Percentiles rank a stretch among this genome's conserved stretches.
phyloP scores from a whole-genome alignment of 2,329 filamentous ascomycete genomes.

The Neodidymelliopsis sp. region DNA sequence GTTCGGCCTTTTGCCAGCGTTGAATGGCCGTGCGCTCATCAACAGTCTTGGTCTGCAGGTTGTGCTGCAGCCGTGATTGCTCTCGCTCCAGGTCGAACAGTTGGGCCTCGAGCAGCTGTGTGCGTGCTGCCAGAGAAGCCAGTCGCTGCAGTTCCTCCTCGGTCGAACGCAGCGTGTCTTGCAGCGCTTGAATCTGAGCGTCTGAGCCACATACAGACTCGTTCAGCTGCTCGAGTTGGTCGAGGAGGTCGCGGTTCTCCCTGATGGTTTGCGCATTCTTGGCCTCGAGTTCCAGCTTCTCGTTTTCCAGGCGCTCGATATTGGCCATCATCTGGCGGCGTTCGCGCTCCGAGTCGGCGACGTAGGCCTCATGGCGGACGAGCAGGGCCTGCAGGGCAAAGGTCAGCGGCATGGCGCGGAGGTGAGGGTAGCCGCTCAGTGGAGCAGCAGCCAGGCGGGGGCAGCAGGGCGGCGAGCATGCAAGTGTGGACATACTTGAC shows the following conservation, averaged over 20 bases:
- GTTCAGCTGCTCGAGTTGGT: constrained; percentile 87
- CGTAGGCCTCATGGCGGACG: constrained; percentile 90
- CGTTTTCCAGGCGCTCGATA: constrained; percentile 77
- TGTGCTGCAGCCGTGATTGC: constrained; percentile 74
- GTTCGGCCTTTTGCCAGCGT: constrained; percentile 86
- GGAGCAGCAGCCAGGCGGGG: constrained; percentile 18
- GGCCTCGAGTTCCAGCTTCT: constrained; percentile 73
- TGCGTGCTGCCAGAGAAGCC: constrained; percentile 75
- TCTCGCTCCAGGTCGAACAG: constrained; percentile 81
- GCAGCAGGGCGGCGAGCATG: constrained; percentile 38
- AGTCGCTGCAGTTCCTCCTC: constrained; percentile 79
- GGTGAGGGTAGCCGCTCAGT: constrained; percentile 19
- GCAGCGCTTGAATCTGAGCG: constrained; percentile 76
- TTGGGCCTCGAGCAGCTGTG: constrained; percentile 81
- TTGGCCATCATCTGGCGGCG: constrained; percentile 74
- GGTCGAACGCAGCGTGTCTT: constrained; percentile 77
- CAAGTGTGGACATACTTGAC: constrained; percentile 74
- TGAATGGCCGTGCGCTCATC: constrained; percentile 81
- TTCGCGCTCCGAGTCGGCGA: constrained; percentile 89
- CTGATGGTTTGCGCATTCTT: constrained; percentile 80
- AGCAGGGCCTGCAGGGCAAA: constrained; percentile 82
- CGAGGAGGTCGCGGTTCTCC: constrained; percentile 81
- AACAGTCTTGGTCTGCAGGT: constrained; percentile 71
- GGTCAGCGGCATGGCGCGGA: constrained; percentile 67
- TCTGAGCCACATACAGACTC: constrained; percentile 81